Conservation (phyloP, 495 filamentous ascomycete genomes). For the Aspergillus hancockii region DNA sequence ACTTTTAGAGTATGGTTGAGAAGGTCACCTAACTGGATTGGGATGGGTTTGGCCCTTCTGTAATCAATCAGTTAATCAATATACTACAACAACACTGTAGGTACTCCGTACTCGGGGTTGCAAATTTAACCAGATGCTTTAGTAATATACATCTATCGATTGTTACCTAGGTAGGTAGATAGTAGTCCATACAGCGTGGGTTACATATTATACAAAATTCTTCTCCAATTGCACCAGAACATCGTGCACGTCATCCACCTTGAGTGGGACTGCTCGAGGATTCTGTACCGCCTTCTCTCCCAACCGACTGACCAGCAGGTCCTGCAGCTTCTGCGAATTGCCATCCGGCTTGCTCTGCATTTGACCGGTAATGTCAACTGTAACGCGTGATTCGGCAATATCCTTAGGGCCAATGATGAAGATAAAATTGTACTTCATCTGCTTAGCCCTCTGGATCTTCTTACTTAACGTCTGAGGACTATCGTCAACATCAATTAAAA, state of each 20-base stretch:
- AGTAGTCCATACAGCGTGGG: background rate
- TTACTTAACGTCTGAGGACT: constrained; percentile 59
- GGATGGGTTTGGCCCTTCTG: background rate
- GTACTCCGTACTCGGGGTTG: background rate
- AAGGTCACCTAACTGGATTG: too few relatives aligned
- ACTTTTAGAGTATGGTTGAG: background rate
- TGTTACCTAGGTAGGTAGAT: too few relatives aligned
- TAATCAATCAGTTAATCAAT: constrained; percentile 7
- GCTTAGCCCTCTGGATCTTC: constrained; percentile 73
- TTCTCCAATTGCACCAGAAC: constrained; percentile 44
- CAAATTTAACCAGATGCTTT: background rate
- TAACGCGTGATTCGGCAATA: constrained; percentile 42
- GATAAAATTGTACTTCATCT: constrained; percentile 72
- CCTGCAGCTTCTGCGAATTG: constrained; percentile 29
- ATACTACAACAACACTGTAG: background rate
- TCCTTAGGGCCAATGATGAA: constrained; percentile 69
- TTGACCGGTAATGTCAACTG: constrained; percentile 49
- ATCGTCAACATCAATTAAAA: constrained; percentile 73
- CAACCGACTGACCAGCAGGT: constrained; percentile 30
- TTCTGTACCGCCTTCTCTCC: constrained; percentile 37
- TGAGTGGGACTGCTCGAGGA: constrained; percentile 39
- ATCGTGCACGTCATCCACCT: constrained; percentile 39
- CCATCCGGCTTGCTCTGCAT: constrained; percentile 42
- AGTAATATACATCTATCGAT: background rate
- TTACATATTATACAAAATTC: constrained; percentile 33